These are phyloP conservation scores for Morella rubra DNA, from an alignment of 306 rosid species.

Conservation along the genomic window DNA sequence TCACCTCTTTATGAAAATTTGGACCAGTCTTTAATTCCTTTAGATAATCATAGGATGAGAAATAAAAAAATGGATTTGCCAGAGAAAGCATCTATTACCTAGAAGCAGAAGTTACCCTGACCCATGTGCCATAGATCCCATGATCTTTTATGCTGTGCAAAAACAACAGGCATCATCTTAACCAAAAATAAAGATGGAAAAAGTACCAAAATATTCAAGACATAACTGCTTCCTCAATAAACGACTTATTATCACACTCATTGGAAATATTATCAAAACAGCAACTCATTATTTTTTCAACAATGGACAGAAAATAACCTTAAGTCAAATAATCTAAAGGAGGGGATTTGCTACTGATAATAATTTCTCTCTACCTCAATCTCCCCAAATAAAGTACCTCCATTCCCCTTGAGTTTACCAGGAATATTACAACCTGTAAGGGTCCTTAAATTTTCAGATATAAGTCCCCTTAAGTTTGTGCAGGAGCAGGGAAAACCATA, in stretches of 20 bases:
- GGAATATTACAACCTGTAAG: no score
- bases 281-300: neutral
- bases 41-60: neutral
- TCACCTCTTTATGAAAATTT: neutral
- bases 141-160: slow-evolving; percentile 64
- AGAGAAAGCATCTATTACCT: slow-evolving; percentile 28
- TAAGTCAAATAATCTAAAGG: slow-evolving; percentile 14
- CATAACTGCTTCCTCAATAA: no score
- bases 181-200: slow-evolving; percentile 18
- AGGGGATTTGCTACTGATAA: no score
- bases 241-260: neutral
- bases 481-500: no score
- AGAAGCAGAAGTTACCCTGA: slow-evolving; percentile 37
- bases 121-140: slow-evolving; percentile 68
- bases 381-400: no score
- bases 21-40: neutral
- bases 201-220: neutral
- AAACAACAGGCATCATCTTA: neutral
- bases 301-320: neutral
- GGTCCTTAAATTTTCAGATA: no score
- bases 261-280: neutral
- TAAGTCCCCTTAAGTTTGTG: no score
- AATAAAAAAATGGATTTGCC: neutral
- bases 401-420: no score
- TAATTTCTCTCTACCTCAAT: no score